Evolutionary conservation across 495 filamentous ascomycete genomes (phyloP), one percentile per base, ranked within the genome.

Genomic region (Penicillium salamii): DNA sequence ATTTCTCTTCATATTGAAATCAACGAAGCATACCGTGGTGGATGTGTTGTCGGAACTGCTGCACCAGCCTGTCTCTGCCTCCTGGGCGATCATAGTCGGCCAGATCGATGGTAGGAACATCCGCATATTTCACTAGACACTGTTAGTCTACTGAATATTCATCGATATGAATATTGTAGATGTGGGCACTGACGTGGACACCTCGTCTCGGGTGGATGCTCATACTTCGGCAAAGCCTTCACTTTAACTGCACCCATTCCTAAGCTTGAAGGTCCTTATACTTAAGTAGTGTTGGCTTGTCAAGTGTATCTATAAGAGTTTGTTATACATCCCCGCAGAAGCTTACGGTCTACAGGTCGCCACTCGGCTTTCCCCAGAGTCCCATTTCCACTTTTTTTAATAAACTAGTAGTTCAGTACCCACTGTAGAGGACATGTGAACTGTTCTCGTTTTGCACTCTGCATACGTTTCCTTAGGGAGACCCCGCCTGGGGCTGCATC

Each of bases 81-180:
- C 76, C 78, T 4, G 74, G 73, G 11, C 63, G 35, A 36, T 75
- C 67, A 42, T 73, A 77, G 2, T 68, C 59, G n/a, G 67, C 67
- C 5, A 82, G 67, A 54, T 83, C 78, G 14, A 83, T 62, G 2
- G 70, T 76, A 18, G 69, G 56, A 4, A 83, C 63, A 21, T 78
- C 72, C 7, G 77, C 77, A 73, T 76, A 80, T 39, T 69, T 57
- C 29, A 63, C 64, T 64, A 4, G 14, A 9, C 15, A 34, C 2
- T n/a, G n/a, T n/a, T n/a, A n/a, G n/a, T n/a, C n/a, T n/a, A n/a
- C n/a, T n/a, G n/a, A n/a, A n/a, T n/a, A n/a, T n/a, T n/a, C n/a
- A n/a, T n/a, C n/a, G n/a, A n/a, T n/a, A n/a, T n/a, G n/a, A n/a
- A n/a, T n/a, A n/a, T 29, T 20, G 5, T 20, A 19, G 2, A 36